phyloP scores from a whole-genome alignment of 345 rosid genomes.

The Raphanus raphanistrum region DNA sequence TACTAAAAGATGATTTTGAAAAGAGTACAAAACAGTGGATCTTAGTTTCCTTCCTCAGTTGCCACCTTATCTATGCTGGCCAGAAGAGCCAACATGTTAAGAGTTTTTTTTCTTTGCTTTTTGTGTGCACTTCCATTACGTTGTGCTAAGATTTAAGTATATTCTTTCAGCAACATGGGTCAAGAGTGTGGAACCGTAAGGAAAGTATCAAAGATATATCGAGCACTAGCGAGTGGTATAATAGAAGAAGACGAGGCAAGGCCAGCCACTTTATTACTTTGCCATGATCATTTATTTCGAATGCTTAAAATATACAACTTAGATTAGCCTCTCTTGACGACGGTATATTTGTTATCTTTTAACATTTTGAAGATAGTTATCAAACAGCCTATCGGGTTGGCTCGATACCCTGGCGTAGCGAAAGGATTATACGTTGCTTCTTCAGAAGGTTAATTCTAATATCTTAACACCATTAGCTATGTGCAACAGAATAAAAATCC shows the following conservation, averaged over 20 bases:
- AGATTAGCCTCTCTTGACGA: background rate
- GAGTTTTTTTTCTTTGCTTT: background rate
- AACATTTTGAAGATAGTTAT: slow-evolving; percentile 54
- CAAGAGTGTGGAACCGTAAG: slow-evolving; percentile 41
- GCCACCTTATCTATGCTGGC: background rate
- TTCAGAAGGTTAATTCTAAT: slow-evolving; percentile 52
- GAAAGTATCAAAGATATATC: slow-evolving; percentile 70
- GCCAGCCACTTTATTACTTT: slow-evolving; percentile 1
- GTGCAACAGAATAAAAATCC: background rate
- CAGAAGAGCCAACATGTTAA: background rate
- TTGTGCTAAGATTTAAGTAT: background rate
- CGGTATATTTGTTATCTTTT: slow-evolving; percentile 1
- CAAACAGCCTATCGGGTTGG: slow-evolving; percentile 71
- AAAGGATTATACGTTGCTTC: slow-evolving; percentile 87
- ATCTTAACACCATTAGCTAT: slow-evolving; percentile 11
- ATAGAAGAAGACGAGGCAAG: slow-evolving; percentile 65
- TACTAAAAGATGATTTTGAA: background rate
- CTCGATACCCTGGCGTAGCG: slow-evolving; percentile 75
- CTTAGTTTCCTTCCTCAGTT: background rate
- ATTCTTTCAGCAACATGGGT: slow-evolving; percentile 33
- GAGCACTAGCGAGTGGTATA: slow-evolving; percentile 71
- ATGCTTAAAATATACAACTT: background rate
- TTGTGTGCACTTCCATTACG: background rate
- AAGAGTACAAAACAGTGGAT: background rate
- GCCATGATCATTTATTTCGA: background rate